Percentiles rank a stretch among this genome's conserved stretches.
phyloP scores from a whole-genome alignment of 352 stramenopile species.

The Phytophthora ohioensis region DNA sequence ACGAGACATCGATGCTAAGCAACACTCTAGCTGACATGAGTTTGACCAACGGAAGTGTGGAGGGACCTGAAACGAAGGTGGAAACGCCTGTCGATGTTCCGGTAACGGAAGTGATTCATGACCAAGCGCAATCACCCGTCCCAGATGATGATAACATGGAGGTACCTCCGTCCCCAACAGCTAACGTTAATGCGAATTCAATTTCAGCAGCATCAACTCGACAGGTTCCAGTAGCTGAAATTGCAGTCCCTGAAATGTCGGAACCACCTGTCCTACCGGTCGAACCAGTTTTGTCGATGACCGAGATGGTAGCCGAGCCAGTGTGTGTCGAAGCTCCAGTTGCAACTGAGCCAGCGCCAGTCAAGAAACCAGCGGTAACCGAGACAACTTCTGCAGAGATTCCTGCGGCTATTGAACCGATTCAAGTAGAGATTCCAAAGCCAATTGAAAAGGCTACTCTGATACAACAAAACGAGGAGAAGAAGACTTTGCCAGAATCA shows the following conservation, averaged over 20 bases:
- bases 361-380: background rate
- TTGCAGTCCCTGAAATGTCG: background rate
- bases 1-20: conserved; percentile 19
- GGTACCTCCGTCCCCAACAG: background rate
- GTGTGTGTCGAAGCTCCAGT: background rate
- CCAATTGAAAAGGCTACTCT: background rate
- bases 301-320: background rate
- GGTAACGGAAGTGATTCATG: background rate
- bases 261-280: background rate
- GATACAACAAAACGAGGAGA: background rate
- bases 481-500: conserved; percentile 6
- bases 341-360: background rate
- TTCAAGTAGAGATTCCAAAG: background rate
- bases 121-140: conserved; percentile 1
- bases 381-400: background rate
- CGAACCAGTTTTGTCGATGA: background rate
- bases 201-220: conserved; percentile 10
- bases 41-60: conserved; percentile 11
- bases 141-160: conserved; percentile 27
- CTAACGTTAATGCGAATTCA: conserved; percentile 10
- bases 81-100: background rate
- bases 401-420: background rate
- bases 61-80: background rate
- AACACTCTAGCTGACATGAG: conserved; percentile 32
- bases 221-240: background rate